Conservation (phyloP, 495 filamentous ascomycete species). For the Hypoxylon lienhwacheense region DNA sequence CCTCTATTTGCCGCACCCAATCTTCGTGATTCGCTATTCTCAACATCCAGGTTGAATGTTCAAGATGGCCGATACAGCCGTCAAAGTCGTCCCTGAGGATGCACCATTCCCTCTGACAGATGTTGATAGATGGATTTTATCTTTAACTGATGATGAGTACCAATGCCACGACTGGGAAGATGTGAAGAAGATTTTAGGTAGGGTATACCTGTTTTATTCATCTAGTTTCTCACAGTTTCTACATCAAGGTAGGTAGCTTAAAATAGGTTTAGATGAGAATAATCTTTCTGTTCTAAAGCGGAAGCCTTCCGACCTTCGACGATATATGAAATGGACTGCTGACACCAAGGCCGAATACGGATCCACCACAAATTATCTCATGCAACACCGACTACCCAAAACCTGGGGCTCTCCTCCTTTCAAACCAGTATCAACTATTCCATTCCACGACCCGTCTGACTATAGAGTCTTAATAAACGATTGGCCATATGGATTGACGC, state of each 20-base stretch:
- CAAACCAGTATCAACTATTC: conserved; percentile 52
- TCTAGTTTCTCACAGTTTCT: conserved; percentile 3
- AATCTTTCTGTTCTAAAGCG: conserved; percentile 76
- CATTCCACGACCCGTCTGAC: conserved; percentile 70
- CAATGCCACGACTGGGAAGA: conserved; percentile 68
- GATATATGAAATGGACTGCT: conserved; percentile 79
- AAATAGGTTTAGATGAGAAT: conserved; percentile 49
- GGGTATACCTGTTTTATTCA: conserved; percentile 21
- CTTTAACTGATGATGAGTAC: conserved; percentile 72
- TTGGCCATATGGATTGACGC: conserved; percentile 82
- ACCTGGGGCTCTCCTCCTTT: conserved; percentile 65
- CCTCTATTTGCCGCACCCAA: no score
- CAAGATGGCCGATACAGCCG: conserved; percentile 21
- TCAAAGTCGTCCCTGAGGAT: conserved; percentile 33
- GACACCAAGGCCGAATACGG: conserved; percentile 73
- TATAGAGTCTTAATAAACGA: conserved; percentile 81
- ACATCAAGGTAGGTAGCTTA: conserved; percentile 2
- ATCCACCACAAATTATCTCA: conserved; percentile 73
- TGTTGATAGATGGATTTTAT: conserved; percentile 64
- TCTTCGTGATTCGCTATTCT: neutral
- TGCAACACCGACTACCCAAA: conserved; percentile 65
- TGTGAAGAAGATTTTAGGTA: conserved; percentile 68
- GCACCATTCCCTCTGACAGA: conserved; percentile 66
- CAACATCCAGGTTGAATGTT: neutral
- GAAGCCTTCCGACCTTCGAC: conserved; percentile 77